These are phyloP conservation scores for Suillus occidentalis DNA, from an alignment of 768 basidiomycete genomes.

Conservation along the genomic window DNA sequence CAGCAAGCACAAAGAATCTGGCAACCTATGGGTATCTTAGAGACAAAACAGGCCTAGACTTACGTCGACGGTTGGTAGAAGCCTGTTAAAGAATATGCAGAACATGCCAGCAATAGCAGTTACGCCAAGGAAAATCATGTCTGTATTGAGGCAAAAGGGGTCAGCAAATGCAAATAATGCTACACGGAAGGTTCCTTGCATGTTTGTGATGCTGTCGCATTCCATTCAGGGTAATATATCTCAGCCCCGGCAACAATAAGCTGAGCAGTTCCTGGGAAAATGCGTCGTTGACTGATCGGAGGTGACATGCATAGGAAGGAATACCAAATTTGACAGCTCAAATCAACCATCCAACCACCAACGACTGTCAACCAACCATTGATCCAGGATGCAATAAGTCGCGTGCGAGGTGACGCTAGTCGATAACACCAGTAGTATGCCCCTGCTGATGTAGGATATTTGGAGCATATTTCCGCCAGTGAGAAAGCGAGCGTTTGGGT, in stretches of 20 bases:
- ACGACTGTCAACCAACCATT: slow-evolving; percentile 70
- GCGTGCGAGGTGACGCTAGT: slow-evolving; percentile 50
- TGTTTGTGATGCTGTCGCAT: slow-evolving; percentile 59
- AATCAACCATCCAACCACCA: slow-evolving; percentile 67
- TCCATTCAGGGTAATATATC: slow-evolving; percentile 60
- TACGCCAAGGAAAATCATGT: slow-evolving; percentile 58
- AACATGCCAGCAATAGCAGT: slow-evolving; percentile 46
- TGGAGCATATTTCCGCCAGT: slow-evolving; percentile 58
- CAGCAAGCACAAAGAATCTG: slow-evolving; percentile 61
- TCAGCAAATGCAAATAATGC: slow-evolving; percentile 4
- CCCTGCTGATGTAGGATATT: slow-evolving; percentile 61
- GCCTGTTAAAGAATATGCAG: slow-evolving; percentile 56
- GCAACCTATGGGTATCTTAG: slow-evolving; percentile 9
- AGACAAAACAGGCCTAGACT: slow-evolving; percentile 8
- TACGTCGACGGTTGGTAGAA: slow-evolving; percentile 52
- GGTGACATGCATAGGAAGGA: not conserved
- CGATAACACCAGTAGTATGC: slow-evolving; percentile 70
- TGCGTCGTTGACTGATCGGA: not conserved
- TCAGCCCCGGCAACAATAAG: slow-evolving; percentile 57
- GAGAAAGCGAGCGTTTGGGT: slow-evolving; percentile 52
- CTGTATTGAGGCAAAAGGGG: slow-evolving; percentile 21
- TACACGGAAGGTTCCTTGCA: slow-evolving; percentile 34
- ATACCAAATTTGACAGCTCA: slow-evolving; percentile 64
- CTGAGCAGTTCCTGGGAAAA: slow-evolving; percentile 52
- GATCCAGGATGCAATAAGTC: slow-evolving; percentile 59